Conservation (phyloP, 140 eudicot species). For the Anethum foeniculum region DNA sequence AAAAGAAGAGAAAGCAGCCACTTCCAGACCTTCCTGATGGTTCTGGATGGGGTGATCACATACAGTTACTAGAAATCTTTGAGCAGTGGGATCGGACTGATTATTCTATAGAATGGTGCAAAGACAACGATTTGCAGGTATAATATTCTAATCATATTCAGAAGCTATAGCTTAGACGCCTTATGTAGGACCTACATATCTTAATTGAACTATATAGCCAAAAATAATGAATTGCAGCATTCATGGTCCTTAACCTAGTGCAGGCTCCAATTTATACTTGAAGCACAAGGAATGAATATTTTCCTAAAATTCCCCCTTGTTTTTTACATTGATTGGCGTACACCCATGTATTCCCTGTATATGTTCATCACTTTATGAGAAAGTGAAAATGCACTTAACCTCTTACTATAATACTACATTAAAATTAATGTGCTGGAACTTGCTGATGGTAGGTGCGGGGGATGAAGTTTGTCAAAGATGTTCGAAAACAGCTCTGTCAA, state of each 20-base stretch:
- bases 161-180: neutral
- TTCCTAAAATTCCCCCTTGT: neutral
- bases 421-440: neutral
- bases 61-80: conserved; percentile 80
- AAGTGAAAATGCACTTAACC: neutral
- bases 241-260: neutral
- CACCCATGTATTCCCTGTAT: neutral
- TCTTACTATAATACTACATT: neutral
- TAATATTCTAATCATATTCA: neutral
- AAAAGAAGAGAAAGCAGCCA: conserved; percentile 72
- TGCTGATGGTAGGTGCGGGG: conserved; percentile 69
- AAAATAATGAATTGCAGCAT: neutral
- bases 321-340: neutral
- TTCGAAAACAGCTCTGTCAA: conserved; percentile 75
- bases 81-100: conserved; percentile 79
- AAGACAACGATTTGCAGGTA: conserved; percentile 84
- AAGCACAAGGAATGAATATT: neutral
- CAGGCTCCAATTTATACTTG: neutral
- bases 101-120: conserved; percentile 75
- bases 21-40: conserved; percentile 85
- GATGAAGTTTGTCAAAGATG: conserved; percentile 86
- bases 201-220: neutral
- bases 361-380: neutral
- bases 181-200: neutral
- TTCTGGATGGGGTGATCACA: conserved; percentile 90